Conservation (phyloP, 495 filamentous ascomycete genomes). For the Podospora pseudoanserina region DNA sequence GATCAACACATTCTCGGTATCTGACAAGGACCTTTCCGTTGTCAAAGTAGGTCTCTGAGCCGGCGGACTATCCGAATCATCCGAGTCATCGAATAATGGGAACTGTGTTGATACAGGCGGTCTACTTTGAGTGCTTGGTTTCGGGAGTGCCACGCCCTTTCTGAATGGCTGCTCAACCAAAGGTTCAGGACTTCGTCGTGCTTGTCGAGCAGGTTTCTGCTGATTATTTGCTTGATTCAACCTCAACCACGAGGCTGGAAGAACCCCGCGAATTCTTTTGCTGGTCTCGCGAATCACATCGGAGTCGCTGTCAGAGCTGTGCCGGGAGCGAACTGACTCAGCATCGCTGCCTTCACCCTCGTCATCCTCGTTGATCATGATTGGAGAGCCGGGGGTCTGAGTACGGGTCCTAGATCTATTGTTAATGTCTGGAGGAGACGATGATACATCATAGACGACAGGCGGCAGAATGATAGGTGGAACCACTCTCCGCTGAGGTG, state of each 20-base stretch:
- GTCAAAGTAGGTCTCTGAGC: not conserved
- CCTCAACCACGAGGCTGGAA: conserved; percentile 87
- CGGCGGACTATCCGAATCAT: conserved; percentile 30
- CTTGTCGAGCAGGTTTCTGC: conserved; percentile 26
- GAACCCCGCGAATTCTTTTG: conserved; percentile 70
- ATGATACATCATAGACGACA: conserved; percentile 22
- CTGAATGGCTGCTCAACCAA: conserved; percentile 35
- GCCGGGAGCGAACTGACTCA: conserved; percentile 12
- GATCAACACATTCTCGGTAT: not conserved
- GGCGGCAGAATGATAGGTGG: conserved; percentile 14
- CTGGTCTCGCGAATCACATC: conserved; percentile 42
- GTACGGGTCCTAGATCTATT: not conserved
- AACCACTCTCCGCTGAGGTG: conserved; percentile 18
- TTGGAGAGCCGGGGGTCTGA: conserved; percentile 2
- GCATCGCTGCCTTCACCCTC: conserved; percentile 16
- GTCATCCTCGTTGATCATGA: conserved; percentile 21
- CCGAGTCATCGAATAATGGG: conserved; percentile 50
- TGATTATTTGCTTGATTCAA: conserved; percentile 54
- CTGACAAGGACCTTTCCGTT: not conserved
- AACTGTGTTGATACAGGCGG: conserved; percentile 24
- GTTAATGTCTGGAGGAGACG: conserved; percentile 18
- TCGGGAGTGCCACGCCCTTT: conserved; percentile 54
- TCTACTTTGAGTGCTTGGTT: conserved; percentile 24
- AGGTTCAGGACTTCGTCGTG: conserved; percentile 39
- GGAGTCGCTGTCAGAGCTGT: conserved; percentile 40